A percentile compares a stretch with the other conserved stretches of the same genome.
Evolutionary conservation across 495 filamentous ascomycete species (phyloP).

Genomic region (Penicillium goetzii): DNA sequence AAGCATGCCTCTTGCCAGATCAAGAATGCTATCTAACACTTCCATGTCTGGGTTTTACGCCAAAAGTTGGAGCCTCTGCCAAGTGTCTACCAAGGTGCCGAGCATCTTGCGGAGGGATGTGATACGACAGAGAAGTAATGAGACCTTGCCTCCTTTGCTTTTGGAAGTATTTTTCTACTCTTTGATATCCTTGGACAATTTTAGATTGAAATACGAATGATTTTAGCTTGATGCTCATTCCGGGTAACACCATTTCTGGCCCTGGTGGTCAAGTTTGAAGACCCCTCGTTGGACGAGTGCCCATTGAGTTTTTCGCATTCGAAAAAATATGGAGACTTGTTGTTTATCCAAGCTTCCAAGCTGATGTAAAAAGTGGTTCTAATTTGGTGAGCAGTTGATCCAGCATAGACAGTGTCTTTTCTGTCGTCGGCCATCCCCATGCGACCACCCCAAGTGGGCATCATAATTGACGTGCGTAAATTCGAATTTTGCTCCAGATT

Average conservation of each 20-base stretch:
- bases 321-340: not conserved
- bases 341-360: not conserved
- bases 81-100: slow-evolving; percentile 46
- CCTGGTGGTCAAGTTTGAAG: not conserved
- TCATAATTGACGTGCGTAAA: not conserved
- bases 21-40: slow-evolving; percentile 53
- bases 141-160: not conserved
- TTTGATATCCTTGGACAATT: not conserved
- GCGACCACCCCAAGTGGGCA: not conserved
- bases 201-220: not conserved
- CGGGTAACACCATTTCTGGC: not conserved
- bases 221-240: not conserved
- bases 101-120: slow-evolving; percentile 43
- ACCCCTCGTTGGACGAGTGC: not conserved
- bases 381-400: not conserved
- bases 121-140: slow-evolving; percentile 14
- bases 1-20: slow-evolving; percentile 54
- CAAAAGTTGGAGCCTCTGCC: slow-evolving; percentile 51
- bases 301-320: not conserved
- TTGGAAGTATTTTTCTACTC: not conserved
- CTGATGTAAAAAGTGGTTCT: not conserved
- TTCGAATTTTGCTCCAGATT: not conserved
- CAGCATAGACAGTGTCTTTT: not conserved
- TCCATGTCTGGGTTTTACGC: slow-evolving; percentile 54
- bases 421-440: not conserved